Base-by-base conservation (phyloP, 1,284 basidiomycete genomes). In the Microbotryum scabiosae region DNA sequence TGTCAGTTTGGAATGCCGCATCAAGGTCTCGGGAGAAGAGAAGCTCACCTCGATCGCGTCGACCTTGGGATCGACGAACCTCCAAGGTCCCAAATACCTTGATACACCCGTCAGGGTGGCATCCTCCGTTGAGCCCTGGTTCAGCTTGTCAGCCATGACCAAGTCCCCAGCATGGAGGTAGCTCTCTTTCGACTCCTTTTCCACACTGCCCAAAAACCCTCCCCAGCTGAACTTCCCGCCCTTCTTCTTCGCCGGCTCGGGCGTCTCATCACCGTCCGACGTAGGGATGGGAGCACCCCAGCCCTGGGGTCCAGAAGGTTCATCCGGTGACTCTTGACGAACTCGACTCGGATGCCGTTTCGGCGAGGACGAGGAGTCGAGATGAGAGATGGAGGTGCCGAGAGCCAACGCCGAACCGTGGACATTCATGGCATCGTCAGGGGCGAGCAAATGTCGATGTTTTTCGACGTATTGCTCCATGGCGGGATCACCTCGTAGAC, bases 31-130 rank as follows among this genome's bases (percentile, higher is more conserved):
- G 21, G 56, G 47, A 8, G 21, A 28, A 4, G 30, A 10, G 7
- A 21, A 5, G 23, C 65, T 47, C 47, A 69, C 70, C 61, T 78
- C 76, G 44, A 76, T 68, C 60, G 75, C 73, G 61, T 78, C 76
- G 4, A 72, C 69, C 1, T 66, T 67, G 5, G 74, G 73, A 53
- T 76, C 73, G 1, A 68, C 62, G 54, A 76, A 78, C 45, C 75
- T 71, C 74, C 73, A 77, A 1, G 75, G 74, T 8, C 76, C 76
- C 0, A 77, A 45, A 52, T 56, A 44, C 21, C 36, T 57, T 30
- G 32, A 43, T 6, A 66, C 51, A 0, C 7, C 36, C 16, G 16
- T 41, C 16, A 41, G 36, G 16, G 36, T 5, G 36, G 14, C 14
- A 12, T 41, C 36, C 14, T 18, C 14, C 36, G 10, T 18, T 41